Percentiles rank a stretch among this genome's conserved stretches.
Conservation (phyloP, 1,284 basidiomycete genomes). For the Pholiota adiposa region DNA sequence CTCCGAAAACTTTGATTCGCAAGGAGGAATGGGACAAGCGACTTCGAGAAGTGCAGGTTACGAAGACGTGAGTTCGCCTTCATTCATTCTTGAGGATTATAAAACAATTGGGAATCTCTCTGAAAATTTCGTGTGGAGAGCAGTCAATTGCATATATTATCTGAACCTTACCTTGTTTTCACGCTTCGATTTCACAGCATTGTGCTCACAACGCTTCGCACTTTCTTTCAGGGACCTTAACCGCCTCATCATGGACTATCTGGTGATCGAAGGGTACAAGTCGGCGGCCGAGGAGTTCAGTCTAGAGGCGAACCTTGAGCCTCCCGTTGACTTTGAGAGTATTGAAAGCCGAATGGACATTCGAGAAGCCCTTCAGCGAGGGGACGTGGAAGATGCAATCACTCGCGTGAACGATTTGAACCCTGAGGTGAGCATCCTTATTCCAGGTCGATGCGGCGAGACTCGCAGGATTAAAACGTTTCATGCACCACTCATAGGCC, state of each 20-base stretch:
- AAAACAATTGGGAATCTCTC: conserved; percentile 91
- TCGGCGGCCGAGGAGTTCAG: conserved; percentile 95
- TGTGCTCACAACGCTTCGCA: conserved; percentile 28
- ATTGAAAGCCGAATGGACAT: conserved; percentile 96
- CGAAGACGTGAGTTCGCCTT: conserved; percentile 71
- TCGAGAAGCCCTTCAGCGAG: conserved; percentile 90
- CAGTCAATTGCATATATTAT: conserved; percentile 79
- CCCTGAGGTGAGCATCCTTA: conserved; percentile 78
- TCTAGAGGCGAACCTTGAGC: conserved; percentile 79
- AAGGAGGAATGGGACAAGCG: conserved; percentile 79
- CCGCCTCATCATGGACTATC: conserved; percentile 96
- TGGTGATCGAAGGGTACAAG: conserved; percentile 97
- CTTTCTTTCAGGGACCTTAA: conserved; percentile 78
- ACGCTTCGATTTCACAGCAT: conserved; percentile 37
- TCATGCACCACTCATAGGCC: conserved; percentile 99
- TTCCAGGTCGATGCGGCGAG: conserved; percentile 17
- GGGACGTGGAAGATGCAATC: conserved; percentile 94
- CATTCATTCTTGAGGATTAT: conserved; percentile 24
- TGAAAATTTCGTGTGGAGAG: conserved; percentile 63
- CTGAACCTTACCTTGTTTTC: conserved; percentile 50
- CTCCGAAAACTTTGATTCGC: conserved; percentile 59
- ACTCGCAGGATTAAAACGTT: conserved; percentile 80
- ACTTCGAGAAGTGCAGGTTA: conserved; percentile 72
- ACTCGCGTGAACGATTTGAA: conserved; percentile 93
- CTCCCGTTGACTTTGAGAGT: conserved; percentile 85